Percentiles rank a stretch among this genome's conserved stretches.
These are phyloP conservation scores for Claviceps maximensis DNA, from an alignment of 2,329 filamentous ascomycete species.

Conservation along the genomic window DNA sequence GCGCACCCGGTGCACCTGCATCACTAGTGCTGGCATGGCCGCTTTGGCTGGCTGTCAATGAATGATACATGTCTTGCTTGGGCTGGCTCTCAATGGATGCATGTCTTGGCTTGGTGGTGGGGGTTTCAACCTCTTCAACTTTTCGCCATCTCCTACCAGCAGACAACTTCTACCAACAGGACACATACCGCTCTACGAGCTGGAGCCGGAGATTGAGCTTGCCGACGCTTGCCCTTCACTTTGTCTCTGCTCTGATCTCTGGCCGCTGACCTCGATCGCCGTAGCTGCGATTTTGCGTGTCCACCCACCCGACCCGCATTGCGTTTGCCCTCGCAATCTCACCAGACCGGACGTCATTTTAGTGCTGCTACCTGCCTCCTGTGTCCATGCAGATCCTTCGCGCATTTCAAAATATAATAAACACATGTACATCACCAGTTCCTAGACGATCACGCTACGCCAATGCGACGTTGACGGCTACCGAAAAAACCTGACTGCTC, in stretches of 20 bases:
- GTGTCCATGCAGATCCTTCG: background rate
- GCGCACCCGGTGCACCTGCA: background rate
- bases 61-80: background rate
- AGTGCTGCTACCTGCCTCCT: background rate
- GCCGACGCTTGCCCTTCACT: background rate
- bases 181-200: background rate
- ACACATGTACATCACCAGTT: background rate
- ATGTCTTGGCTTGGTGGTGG: too few relatives aligned
- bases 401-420: background rate
- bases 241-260: too few relatives aligned
- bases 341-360: too few relatives aligned
- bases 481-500: background rate
- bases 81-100: too few relatives aligned
- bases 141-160: background rate
- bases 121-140: too few relatives aligned
- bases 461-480: constrained; percentile 6
- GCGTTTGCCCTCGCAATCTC: background rate
- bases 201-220: background rate
- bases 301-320: background rate
- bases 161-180: background rate
- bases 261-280: too few relatives aligned
- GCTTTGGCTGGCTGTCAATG: background rate
- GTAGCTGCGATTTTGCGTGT: too few relatives aligned
- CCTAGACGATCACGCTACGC: constrained; percentile 7
- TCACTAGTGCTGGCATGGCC: background rate